Evolutionary conservation across 331 rosid genomes (phyloP), one percentile per base, ranked within the genome.

Genomic region (Acacia pycnantha): DNA sequence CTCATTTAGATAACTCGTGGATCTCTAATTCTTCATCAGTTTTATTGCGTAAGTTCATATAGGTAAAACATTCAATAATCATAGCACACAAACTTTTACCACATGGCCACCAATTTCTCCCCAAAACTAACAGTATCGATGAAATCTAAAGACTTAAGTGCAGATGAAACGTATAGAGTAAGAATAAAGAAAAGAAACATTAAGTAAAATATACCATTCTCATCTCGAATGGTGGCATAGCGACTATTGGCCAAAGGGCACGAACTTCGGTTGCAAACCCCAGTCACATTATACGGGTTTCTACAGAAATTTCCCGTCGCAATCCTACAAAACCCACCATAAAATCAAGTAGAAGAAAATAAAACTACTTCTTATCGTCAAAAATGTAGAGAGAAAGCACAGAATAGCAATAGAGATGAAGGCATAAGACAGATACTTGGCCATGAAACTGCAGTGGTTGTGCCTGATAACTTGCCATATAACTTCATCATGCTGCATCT

Each of bases 401-500:
- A 8, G 31, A 24, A 21, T 13, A 58, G 8, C 21, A 4, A 76
- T 14, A 27, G 51, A 41, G 7, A 46, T 13, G 40, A 74, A 48
- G 2, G 33, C 40, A 22, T 3, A n/a, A 59, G 3, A 54, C 43
- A 1, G 37, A 59, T 73, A 94, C 98, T 95, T 93, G 81, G 98
- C 78, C 97, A 95, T 91, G 82, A 46, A 93, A 87, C 97, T 93
- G 91, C 97, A 95, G 83, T 95, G 97, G 66, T 90, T 93, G 88
- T 95, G 97, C 82, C 98, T 88, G 92, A 93, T 93, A 61, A 95
- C 97, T 80, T 95, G 98, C 98, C 98, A 95, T 91, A 93, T 90
- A 59, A 93, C 95, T 80, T 95, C 98, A 61, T 90, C 97, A 85
- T 93, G 92, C 90, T 95, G 97, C 97, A 95, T 95, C 82, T 77